Base-by-base conservation (phyloP, 495 filamentous ascomycete species). In the Parmelia sp. region DNA sequence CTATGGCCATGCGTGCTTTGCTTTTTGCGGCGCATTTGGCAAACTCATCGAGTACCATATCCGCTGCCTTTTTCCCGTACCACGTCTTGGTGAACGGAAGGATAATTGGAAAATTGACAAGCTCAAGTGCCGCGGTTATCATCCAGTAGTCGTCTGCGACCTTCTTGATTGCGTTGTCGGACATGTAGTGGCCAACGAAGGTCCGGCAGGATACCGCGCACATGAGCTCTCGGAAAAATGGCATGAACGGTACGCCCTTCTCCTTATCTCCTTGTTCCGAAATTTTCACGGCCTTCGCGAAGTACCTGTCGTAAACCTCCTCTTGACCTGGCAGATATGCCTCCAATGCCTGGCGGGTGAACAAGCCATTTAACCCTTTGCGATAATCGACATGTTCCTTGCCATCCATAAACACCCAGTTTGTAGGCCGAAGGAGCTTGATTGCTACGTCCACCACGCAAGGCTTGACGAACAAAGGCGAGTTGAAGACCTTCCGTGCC, bases 101-200 rank as follows among this genome's bases (percentile, higher is more conserved):
- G 75, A 97, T 97, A 78, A 98, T 88, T 42, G 94, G 94, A 82
- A 98, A 97, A 79, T 97, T 97, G 76, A 98, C 94, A 45, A 98
- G 83, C 73, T 98, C 94, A 64, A 98, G 84, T 11, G 94, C 94
- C 55, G 89, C 95, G 21, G 94, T 98, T 71, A 97, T 95, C 69
- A 90, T 82, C 75, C 95, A 98, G 76, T 94, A 98, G 75, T 98
- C 92, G 73, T 97, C 90, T 64, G 92, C 89, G 67, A 98, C 93
- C 81, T 93, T 94, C 82, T 96, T 92, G 66, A 96, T 84, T 56
- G 87, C 85, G 69, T 88, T 88, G 67, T 96, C 91, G 61, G 85
- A 80, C 73, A 96, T 92, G 77, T 97, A 97, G 77, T 96, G 88
- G 35, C 95, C 95, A 60, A 96, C 94, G 74, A 97, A 97, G 29